phyloP scores from a whole-genome alignment of 2,329 filamentous ascomycete genomes.

The Capronia americana region DNA sequence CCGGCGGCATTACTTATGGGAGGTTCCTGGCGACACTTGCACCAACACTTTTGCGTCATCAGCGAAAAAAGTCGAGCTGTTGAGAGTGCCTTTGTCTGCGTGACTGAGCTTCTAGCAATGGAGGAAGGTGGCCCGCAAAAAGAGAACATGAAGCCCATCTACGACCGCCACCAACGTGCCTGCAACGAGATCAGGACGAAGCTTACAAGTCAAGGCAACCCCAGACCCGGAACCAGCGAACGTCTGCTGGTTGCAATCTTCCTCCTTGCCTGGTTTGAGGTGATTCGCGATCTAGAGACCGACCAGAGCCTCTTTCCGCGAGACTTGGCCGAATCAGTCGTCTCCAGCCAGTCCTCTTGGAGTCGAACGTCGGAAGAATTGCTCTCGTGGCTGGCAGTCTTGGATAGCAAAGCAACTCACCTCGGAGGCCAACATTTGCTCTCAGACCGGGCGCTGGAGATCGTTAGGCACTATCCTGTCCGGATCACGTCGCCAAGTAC shows the following conservation, averaged over 20 bases:
- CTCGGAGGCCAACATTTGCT: conserved; percentile 14
- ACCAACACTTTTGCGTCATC: not conserved
- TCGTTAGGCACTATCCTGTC: conserved; percentile 5
- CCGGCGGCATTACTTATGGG: conserved; percentile 11
- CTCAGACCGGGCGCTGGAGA: conserved; percentile 4
- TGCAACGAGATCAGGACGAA: not conserved
- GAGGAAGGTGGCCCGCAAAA: not conserved
- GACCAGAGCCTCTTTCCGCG: conserved; percentile 10
- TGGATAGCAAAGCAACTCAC: conserved; percentile 23
- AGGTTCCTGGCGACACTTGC: conserved; percentile 9
- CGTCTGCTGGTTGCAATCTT: conserved; percentile 8
- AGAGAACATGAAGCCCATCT: conserved; percentile 3
- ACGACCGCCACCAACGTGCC: not conserved
- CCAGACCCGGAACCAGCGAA: not conserved
- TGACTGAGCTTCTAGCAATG: conserved; percentile 2
- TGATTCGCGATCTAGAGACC: conserved; percentile 4
- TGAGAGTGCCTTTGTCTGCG: not conserved
- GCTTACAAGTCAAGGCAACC: not conserved
- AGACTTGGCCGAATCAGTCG: conserved; percentile 10
- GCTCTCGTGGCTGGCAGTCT: conserved; percentile 8
- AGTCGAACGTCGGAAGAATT: not conserved
- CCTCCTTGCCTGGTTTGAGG: conserved; percentile 19
- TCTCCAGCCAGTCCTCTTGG: conserved; percentile 4
- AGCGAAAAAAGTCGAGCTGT: conserved; percentile 15
- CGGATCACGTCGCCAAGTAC: conserved; percentile 8